Conservation (phyloP, 257 asterid species). For the Jacaranda mimosifolia region DNA sequence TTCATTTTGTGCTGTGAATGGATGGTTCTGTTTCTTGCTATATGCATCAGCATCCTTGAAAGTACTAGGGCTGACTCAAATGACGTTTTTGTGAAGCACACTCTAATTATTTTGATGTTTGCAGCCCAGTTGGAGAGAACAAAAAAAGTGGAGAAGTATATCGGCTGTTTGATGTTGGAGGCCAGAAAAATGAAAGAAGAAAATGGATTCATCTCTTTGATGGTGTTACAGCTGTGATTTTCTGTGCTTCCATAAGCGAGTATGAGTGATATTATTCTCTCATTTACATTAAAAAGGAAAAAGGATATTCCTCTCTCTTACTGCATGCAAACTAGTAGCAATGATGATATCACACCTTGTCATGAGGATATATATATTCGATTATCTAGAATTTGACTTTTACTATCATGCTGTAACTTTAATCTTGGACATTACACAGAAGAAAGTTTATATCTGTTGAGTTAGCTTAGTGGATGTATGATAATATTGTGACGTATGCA, state of each 20-base stretch:
- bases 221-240: slow-evolving; percentile 98
- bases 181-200: slow-evolving; percentile 99
- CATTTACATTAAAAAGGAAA: not conserved
- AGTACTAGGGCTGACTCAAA: slow-evolving; percentile 15
- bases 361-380: too few species aligned
- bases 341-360: too few species aligned
- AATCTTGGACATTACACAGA: slow-evolving; percentile 13
- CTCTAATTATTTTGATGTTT: slow-evolving; percentile 46
- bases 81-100: slow-evolving; percentile 17
- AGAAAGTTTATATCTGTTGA: not conserved
- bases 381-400: slow-evolving; percentile 23
- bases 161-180: slow-evolving; percentile 96
- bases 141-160: slow-evolving; percentile 98
- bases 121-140: slow-evolving; percentile 99
- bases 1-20: slow-evolving; percentile 13
- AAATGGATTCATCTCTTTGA: slow-evolving; percentile 99
- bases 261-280: slow-evolving; percentile 49
- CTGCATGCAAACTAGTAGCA: not conserved
- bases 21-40: slow-evolving; percentile 27
- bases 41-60: slow-evolving; percentile 29
- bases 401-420: not conserved
- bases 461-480: slow-evolving; percentile 22
- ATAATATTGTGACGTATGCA: slow-evolving; percentile 16
- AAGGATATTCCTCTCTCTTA: not conserved
- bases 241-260: slow-evolving; percentile 99